Evolutionary conservation across 2,329 filamentous ascomycete genomes (phyloP).

Genomic region (Huntiella bhutanensis): DNA sequence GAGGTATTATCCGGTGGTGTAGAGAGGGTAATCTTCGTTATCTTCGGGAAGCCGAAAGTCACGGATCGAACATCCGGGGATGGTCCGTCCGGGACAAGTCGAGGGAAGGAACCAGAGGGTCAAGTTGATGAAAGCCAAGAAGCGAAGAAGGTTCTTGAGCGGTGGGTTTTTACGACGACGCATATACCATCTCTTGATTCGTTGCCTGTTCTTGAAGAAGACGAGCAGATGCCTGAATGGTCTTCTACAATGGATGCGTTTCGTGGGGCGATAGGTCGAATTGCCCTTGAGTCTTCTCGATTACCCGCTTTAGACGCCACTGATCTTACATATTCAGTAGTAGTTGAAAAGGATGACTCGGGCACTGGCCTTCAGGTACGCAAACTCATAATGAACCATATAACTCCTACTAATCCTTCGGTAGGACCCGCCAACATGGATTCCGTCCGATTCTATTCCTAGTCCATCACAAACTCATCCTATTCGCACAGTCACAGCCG

Average conservation of each 20-base stretch:
- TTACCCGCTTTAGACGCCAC: slow-evolving; percentile 12
- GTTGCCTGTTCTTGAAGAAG: slow-evolving; percentile 14
- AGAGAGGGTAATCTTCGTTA: slow-evolving; percentile 27
- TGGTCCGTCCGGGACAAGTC: too few species aligned
- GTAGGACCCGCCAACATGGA: slow-evolving; percentile 41
- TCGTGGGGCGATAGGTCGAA: background rate
- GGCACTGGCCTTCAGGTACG: too few species aligned
- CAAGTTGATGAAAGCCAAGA: background rate
- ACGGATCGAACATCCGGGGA: slow-evolving; percentile 9
- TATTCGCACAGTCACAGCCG: slow-evolving; percentile 34
- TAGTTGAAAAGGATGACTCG: too few species aligned
- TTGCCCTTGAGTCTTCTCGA: background rate
- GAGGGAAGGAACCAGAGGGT: too few species aligned
- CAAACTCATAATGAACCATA: too few species aligned
- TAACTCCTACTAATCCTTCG: too few species aligned
- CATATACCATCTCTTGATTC: slow-evolving; percentile 5
- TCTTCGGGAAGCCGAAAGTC: slow-evolving; percentile 20
- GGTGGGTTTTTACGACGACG: slow-evolving; percentile 10
- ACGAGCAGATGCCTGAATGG: background rate
- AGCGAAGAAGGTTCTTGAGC: background rate
- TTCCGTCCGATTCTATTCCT: slow-evolving; percentile 32
- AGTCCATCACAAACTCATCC: slow-evolving; percentile 15
- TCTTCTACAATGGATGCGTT: slow-evolving; percentile 14
- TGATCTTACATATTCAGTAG: background rate
- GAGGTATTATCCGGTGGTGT: slow-evolving; percentile 44